Evolutionary conservation across 2,329 filamentous ascomycete species (phyloP).

Genomic region (Monosporascus ibericus): DNA sequence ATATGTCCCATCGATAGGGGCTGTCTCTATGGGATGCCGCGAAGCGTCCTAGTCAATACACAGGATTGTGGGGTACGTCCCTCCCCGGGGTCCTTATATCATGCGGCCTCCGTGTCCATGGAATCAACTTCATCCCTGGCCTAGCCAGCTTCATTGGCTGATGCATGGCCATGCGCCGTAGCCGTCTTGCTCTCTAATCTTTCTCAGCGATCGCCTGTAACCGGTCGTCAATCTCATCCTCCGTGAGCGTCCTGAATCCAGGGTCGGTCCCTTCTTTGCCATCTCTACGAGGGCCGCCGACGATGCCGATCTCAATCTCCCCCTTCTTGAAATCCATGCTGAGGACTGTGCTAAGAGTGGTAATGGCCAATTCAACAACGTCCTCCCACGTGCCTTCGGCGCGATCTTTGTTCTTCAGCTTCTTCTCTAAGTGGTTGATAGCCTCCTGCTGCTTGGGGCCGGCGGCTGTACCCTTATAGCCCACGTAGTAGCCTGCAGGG

Average conservation of each 20-base stretch:
- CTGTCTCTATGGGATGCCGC: background rate
- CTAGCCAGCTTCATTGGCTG: slow-evolving; percentile 11
- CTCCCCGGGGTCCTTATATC: background rate
- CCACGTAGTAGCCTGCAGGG: slow-evolving; percentile 94
- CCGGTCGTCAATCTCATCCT: slow-evolving; percentile 97
- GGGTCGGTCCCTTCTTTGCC: slow-evolving; percentile 76
- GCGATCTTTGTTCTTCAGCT: slow-evolving; percentile 97
- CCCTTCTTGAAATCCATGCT: slow-evolving; percentile 99
- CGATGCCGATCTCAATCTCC: slow-evolving; percentile 96
- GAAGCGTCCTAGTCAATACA: background rate
- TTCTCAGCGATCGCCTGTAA: slow-evolving; percentile 98
- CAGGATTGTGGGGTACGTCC: background rate
- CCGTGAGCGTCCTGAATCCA: slow-evolving; percentile 81
- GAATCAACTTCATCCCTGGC: slow-evolving; percentile 1
- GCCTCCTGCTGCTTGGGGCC: slow-evolving; percentile 98
- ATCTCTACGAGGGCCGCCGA: slow-evolving; percentile 77
- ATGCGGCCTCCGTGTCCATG: background rate
- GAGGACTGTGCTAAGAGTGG: slow-evolving; percentile 88
- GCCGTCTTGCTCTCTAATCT: slow-evolving; percentile 56
- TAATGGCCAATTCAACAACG: slow-evolving; percentile 94
- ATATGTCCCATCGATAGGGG: background rate
- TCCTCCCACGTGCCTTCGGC: slow-evolving; percentile 94
- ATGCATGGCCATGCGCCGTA: slow-evolving; percentile 19
- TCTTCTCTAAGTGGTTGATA: slow-evolving; percentile 97
- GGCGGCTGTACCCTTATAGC: slow-evolving; percentile 96